These are phyloP conservation scores for Cajanus cajan DNA, from an alignment of 306 rosid species.

Conservation along the genomic window DNA sequence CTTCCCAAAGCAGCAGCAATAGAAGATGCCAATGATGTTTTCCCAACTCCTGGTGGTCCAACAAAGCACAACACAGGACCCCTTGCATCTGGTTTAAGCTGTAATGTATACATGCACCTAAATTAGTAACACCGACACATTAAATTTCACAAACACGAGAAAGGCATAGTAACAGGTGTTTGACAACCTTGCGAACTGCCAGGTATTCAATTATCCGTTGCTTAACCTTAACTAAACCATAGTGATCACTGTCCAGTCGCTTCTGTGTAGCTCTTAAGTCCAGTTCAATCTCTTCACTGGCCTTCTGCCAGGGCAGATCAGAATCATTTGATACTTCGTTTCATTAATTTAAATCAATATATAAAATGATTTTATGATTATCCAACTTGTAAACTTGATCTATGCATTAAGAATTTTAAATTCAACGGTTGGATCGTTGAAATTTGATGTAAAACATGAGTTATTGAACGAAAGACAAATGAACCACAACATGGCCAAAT, in stretches of 20 bases:
- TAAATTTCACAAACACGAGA: constrained; percentile 25
- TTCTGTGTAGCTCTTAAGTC: constrained; percentile 86
- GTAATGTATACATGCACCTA: constrained; percentile 28
- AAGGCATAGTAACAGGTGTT: constrained; percentile 10
- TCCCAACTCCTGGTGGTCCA: constrained; percentile 99
- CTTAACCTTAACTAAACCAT: constrained; percentile 90
- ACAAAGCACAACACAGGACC: constrained; percentile 99
- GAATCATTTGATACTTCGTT: no score
- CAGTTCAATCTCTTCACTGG: constrained; percentile 76
- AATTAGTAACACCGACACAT: constrained; percentile 38
- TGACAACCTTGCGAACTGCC: constrained; percentile 96
- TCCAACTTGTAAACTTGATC: no score
- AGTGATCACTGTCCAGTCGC: constrained; percentile 89
- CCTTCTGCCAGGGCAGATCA: constrained; percentile 91
- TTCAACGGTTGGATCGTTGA: no score
- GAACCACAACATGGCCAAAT: neutral
- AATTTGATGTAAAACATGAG: no score
- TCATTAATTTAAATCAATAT: no score
- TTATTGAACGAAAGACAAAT: no score
- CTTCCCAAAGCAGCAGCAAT: constrained; percentile 97
- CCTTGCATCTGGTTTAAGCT: constrained; percentile 99
- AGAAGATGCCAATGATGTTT: constrained; percentile 98
- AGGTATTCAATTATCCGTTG: constrained; percentile 96
- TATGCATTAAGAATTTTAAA: no score
- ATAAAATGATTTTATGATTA: no score